Percentiles rank a stretch among this genome's conserved stretches.
Conservation (phyloP, 139 green algal species). For the Chlorokybus atmophyticus region DNA sequence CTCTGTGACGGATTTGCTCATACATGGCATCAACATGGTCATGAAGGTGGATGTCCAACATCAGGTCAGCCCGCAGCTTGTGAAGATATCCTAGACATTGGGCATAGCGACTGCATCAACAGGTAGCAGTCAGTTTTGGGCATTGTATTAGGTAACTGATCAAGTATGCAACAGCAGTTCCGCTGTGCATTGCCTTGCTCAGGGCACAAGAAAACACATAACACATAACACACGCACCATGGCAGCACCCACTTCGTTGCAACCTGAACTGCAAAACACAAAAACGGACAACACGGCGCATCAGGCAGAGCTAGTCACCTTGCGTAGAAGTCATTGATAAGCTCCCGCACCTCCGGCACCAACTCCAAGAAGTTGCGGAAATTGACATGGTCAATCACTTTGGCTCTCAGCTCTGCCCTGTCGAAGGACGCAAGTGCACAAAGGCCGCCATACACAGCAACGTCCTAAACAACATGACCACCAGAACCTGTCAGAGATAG, state of each 20-base stretch:
- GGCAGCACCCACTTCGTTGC: too few species aligned
- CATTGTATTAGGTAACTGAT: too few species aligned
- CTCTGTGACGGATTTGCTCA: slow-evolving; percentile 37
- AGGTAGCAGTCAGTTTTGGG: too few species aligned
- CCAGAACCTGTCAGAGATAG: too few species aligned
- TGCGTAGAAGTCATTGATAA: slow-evolving; percentile 67
- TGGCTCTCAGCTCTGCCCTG: slow-evolving; percentile 49
- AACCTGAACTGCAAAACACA: too few species aligned
- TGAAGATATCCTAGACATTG: slow-evolving; percentile 52
- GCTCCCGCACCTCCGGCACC: slow-evolving; percentile 72
- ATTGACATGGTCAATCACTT: slow-evolving; percentile 56
- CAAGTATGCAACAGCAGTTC: too few species aligned
- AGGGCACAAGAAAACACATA: too few species aligned
- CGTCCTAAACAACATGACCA: too few species aligned
- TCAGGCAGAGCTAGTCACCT: too few species aligned
- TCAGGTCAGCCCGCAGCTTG: slow-evolving; percentile 38
- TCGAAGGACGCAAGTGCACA: slow-evolving; percentile 74
- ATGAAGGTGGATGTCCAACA: slow-evolving; percentile 63
- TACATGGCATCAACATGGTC: slow-evolving; percentile 57
- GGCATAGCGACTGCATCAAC: slow-evolving; percentile 44
- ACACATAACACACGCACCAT: too few species aligned
- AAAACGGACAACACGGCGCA: too few species aligned
- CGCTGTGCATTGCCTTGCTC: too few species aligned
- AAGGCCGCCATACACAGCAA: slow-evolving; percentile 75
- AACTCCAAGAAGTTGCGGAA: slow-evolving; percentile 85